Base-by-base conservation (phyloP, 768 basidiomycete genomes). In the Lentinula guzmanii region DNA sequence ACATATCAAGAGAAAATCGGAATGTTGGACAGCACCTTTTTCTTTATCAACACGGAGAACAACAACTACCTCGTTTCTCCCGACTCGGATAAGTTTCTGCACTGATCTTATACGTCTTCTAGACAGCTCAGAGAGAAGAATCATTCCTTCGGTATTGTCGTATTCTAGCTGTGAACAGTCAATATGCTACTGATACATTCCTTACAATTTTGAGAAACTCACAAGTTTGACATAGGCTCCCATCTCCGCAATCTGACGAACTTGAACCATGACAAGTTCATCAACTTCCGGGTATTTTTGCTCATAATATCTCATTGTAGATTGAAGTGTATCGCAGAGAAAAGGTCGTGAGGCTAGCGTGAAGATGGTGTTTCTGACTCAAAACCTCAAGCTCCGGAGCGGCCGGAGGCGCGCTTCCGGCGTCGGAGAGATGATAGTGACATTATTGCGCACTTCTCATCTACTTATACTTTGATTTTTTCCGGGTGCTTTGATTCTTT, bases 141-240 rank as follows among this genome's bases (percentile, higher is more conserved):
- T 99, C 97, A 99, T 99, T 66, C 97, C 97, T 73, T 99, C 97
- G 57, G 95, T 97, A 72, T 95, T 95, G 74, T 99, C 96, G 70
- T 99, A 98, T 75, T 98, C 96, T 68, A 98, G 89, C 95, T 97
- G 66, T 41, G 35, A 45, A 18, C 46, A 62, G 37, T 57, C 35
- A 42, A 53, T 15, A 31, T 5, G 42, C 18, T 28, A 11, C 18
- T n/a, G 16, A 54, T 43, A 4, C n/a, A 53, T 16, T 45, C 48
- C 6, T n/a, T 15, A 9, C 28, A 13, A 45, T 45, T 33, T 24
- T 39, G 21, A 15, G 11, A 28, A 42, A 78, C 90, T 67, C 66
- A 96, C 95, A 67, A 99, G 82, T 71, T 98, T 98, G 65, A 99
- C 97, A 73, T 99, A 98, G 50, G 97, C 97, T 52, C 97, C 97